Percentiles rank a stretch among this genome's conserved stretches.
Evolutionary conservation across 1,284 basidiomycete species (phyloP).

Genomic region (Austroboletus rostrupii): DNA sequence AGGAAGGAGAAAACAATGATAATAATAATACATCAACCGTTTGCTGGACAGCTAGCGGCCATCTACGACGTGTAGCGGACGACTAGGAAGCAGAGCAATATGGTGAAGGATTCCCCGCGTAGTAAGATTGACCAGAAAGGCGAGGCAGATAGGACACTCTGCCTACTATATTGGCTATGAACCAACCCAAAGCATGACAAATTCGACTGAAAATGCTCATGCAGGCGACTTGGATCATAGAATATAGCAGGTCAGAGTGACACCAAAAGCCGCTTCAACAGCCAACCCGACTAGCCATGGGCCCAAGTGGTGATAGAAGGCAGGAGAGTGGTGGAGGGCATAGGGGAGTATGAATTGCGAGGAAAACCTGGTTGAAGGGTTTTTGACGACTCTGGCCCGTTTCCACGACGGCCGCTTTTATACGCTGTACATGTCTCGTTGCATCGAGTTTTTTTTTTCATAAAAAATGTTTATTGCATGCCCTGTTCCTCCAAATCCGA

Average conservation of each 20-base stretch:
- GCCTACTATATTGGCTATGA: conserved; percentile 33
- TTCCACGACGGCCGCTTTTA: conserved; percentile 17
- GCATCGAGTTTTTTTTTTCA: conserved; percentile 10
- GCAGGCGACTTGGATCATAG: conserved; percentile 33
- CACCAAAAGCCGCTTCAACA: conserved; percentile 22
- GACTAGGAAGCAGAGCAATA: not conserved
- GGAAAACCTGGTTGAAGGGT: conserved; percentile 12
- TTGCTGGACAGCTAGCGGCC: no score
- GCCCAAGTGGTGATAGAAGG: conserved; percentile 1
- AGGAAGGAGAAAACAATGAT: not conserved
- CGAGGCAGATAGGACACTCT: conserved; percentile 23
- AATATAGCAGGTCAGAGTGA: conserved; percentile 29
- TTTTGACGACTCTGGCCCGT: not conserved
- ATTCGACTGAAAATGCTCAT: conserved; percentile 27
- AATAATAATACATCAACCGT: not conserved
- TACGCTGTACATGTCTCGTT: conserved; percentile 7
- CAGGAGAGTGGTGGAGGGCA: not conserved
- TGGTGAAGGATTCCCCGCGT: not conserved
- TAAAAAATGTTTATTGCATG: not conserved
- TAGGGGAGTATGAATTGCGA: conserved; percentile 13
- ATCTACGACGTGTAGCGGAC: not conserved
- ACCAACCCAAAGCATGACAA: conserved; percentile 29
- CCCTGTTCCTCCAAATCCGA: conserved; percentile 10
- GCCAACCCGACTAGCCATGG: conserved; percentile 6
- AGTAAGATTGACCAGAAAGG: conserved; percentile 7